Evolutionary conservation across 2,329 filamentous ascomycete species (phyloP).

Genomic region (Penicillium sp.): DNA sequence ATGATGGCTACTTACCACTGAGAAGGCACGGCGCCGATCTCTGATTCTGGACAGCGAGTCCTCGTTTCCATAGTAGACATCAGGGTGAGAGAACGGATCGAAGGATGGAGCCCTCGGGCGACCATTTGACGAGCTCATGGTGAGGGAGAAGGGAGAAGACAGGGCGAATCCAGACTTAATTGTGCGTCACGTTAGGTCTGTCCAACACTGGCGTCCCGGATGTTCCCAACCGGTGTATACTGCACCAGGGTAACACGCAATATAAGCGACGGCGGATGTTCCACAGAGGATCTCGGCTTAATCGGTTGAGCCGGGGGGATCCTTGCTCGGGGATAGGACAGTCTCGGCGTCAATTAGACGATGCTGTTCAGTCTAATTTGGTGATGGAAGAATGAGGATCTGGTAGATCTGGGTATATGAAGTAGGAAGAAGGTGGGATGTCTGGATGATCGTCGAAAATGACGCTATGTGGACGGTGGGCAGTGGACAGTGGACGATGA

Average conservation of each 20-base stretch:
- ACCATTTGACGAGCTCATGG: slow-evolving; percentile 40
- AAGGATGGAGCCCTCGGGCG: slow-evolving; percentile 41
- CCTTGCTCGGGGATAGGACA: slow-evolving; percentile 4
- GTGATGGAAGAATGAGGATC: not conserved
- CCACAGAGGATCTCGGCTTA: not conserved
- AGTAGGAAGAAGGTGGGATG: slow-evolving; percentile 9
- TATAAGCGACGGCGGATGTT: not conserved
- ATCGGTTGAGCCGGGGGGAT: slow-evolving; percentile 3
- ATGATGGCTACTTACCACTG: slow-evolving; percentile 45
- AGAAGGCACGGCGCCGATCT: slow-evolving; percentile 50
- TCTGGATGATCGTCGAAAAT: slow-evolving; percentile 12
- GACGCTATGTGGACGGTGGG: slow-evolving; percentile 16
- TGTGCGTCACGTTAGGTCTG: slow-evolving; percentile 17
- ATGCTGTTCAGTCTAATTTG: not conserved
- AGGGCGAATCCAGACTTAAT: slow-evolving; percentile 8
- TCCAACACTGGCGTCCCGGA: slow-evolving; percentile 21
- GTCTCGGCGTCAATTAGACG: slow-evolving; percentile 4
- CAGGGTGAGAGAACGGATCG: slow-evolving; percentile 55
- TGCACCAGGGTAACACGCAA: not conserved
- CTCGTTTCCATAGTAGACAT: slow-evolving; percentile 56
- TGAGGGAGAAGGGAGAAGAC: slow-evolving; percentile 9
- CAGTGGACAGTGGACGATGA: slow-evolving; percentile 8
- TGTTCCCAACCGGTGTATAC: not conserved
- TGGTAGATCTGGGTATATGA: not conserved
- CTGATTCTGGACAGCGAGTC: slow-evolving; percentile 45